These are phyloP conservation scores for Mortierella sp. DNA, from an alignment of 371 early-diverging fungal genomes.

Conservation along the genomic window DNA sequence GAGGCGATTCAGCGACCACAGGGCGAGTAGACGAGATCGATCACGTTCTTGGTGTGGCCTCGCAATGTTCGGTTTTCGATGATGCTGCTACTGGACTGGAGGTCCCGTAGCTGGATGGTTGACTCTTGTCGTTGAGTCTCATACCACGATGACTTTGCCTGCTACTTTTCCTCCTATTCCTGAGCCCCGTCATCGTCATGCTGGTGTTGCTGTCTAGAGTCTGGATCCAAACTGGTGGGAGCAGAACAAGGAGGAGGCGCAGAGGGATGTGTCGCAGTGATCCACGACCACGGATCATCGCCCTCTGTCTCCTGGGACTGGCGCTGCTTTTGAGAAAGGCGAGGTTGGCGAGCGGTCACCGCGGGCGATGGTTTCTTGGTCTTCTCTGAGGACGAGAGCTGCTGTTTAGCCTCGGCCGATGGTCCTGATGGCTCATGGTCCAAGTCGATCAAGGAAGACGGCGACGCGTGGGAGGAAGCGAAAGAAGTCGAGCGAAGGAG, in stretches of 20 bases:
- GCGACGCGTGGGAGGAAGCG: background rate
- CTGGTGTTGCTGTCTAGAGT: background rate
- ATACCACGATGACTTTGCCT: background rate
- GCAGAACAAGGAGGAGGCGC: background rate
- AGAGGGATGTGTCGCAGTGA: background rate
- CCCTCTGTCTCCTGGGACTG: background rate
- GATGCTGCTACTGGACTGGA: too few relatives aligned
- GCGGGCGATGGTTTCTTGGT: background rate
- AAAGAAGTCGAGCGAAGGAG: background rate
- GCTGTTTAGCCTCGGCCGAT: background rate
- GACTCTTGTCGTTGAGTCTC: background rate
- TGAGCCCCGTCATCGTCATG: background rate
- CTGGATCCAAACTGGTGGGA: background rate
- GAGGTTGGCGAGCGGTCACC: background rate
- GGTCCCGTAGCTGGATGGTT: too few relatives aligned
- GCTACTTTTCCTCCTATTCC: slow-evolving; percentile 13
- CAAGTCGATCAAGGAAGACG: slow-evolving; percentile 8
- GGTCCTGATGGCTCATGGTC: background rate
- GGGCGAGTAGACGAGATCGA: too few relatives aligned
- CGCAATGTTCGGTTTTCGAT: too few relatives aligned
- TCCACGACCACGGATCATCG: slow-evolving; percentile 14
- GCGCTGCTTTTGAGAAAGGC: background rate
- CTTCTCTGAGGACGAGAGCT: background rate
- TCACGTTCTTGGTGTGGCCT: too few relatives aligned
- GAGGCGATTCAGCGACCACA: too few relatives aligned